Evolutionary conservation across 2,329 filamentous ascomycete species (phyloP), one percentile per base, ranked within the genome.

Genomic region (Aureobasidium leucospermi): DNA sequence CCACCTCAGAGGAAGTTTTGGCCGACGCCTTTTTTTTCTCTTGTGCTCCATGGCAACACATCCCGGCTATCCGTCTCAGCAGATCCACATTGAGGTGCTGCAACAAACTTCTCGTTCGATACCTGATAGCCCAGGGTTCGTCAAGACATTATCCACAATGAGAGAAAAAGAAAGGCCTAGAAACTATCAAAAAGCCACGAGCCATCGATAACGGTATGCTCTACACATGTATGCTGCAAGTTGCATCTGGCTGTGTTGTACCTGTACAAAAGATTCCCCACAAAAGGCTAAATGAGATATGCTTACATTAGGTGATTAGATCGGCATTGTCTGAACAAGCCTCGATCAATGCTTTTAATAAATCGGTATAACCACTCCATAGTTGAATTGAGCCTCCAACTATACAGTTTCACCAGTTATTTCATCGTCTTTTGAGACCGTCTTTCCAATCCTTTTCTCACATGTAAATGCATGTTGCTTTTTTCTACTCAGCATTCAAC

Each of bases 231-330:
- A 23, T 23, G 23, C 23, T 23, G 23, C 23, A 23, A 23, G 47
- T 38, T 49, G 32, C 32, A 49, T 16, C 47, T 31, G 47, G 34
- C 34, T 36, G 49, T 52, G 38, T n/a, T 53, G 49, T 56, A 45
- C 52, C 39, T 56, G 52, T 56, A 56, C 38, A 56, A 42, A 56
- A 41, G 4, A 32, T 47, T 56, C 52, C 46, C 52, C 52, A 56
- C 52, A 56, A 56, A 56, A 56, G 41, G 41, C 52, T 56, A 56
- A 56, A 16, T 7, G 36, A 56, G 39, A 56, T 56, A 56, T 56
- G 52, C 52, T 56, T 56, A 56, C 52, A 56, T 45, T 45, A 45
- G 52, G 46, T 56, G 41, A 56, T 45, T 45, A 45, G 52, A 56
- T 56, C 52, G 52, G 52, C 52, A 46, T 46, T 41, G 41, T 46